A percentile compares a stretch with the other conserved stretches of the same genome.
phyloP scores from a whole-genome alignment of 202 grass and related monocot species.

The Panicum hallii region DNA sequence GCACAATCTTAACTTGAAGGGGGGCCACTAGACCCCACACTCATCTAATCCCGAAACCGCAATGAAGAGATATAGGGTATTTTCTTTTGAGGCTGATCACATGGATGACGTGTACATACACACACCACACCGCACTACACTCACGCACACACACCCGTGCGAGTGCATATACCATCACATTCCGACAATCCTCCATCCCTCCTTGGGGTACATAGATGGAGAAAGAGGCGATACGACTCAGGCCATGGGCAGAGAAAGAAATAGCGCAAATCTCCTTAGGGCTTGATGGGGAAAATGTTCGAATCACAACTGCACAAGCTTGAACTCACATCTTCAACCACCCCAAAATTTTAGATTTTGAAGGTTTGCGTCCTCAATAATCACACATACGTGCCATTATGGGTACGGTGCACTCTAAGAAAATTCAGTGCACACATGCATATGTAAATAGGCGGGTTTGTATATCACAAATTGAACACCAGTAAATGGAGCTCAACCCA shows the following conservation, averaged over 20 bases:
- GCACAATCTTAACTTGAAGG: neutral
- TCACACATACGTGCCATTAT: neutral
- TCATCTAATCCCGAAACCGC: neutral
- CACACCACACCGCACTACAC: neutral
- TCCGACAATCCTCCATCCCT: neutral
- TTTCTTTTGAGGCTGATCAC: neutral
- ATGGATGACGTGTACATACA: neutral
- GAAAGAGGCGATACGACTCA: neutral
- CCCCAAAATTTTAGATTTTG: neutral
- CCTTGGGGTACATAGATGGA: neutral
- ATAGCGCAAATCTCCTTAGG: neutral
- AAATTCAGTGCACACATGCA: neutral
- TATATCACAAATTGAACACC: no score
- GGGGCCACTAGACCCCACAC: neutral
- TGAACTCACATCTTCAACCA: neutral
- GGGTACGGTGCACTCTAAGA: neutral
- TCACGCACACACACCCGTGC: neutral
- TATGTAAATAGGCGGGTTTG: no score
- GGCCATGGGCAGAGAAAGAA: neutral
- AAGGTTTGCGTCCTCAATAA: neutral
- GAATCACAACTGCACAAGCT: neutral
- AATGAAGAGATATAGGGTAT: neutral
- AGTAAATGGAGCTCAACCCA: neutral
- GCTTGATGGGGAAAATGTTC: neutral
- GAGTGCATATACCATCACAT: neutral